Evolutionary conservation across 2,329 filamentous ascomycete genomes (phyloP).

Genomic region (Exophiala alcalophila): DNA sequence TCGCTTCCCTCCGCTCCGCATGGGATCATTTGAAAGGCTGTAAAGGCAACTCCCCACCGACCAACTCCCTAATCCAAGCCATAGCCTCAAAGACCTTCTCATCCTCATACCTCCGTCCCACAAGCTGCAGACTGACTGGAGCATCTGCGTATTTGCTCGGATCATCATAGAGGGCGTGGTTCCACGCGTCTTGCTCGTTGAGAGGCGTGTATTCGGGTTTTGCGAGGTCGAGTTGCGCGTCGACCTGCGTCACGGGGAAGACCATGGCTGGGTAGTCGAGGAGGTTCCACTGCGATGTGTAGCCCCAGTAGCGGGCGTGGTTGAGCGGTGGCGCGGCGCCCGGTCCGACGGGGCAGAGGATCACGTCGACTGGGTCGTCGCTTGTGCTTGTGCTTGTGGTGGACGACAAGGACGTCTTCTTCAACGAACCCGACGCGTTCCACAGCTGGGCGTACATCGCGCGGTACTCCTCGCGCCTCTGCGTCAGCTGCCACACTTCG

Average conservation of each 20-base stretch:
- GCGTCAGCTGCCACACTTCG: constrained; percentile 31
- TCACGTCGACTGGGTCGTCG: constrained; percentile 6
- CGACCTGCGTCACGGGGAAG: constrained; percentile 31
- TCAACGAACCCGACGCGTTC: too few species aligned
- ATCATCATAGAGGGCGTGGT: constrained; percentile 22
- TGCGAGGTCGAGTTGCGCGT: too few species aligned
- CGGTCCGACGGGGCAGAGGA: constrained; percentile 32
- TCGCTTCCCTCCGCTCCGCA: neutral
- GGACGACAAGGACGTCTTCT: constrained; percentile 43
- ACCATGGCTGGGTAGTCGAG: constrained; percentile 36
- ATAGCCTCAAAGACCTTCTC: constrained; percentile 17
- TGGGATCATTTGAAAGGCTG: neutral
- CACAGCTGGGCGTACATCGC: constrained; percentile 45
- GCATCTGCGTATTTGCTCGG: constrained; percentile 40
- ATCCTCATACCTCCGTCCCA: constrained; percentile 16
- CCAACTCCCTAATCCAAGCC: constrained; percentile 8
- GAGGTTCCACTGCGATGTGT: constrained; percentile 39
- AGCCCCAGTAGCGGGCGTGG: constrained; percentile 43
- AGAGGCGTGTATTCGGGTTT: constrained; percentile 17
- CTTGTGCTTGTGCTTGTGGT: constrained; percentile 33
- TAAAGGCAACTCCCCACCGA: constrained; percentile 1
- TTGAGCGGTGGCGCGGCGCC: constrained; percentile 45
- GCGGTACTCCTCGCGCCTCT: constrained; percentile 43
- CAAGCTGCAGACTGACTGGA: constrained; percentile 40
- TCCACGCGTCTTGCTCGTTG: constrained; percentile 5